These are phyloP conservation scores for Boletus sp. DNA, from an alignment of 768 basidiomycete species.

Conservation along the genomic window DNA sequence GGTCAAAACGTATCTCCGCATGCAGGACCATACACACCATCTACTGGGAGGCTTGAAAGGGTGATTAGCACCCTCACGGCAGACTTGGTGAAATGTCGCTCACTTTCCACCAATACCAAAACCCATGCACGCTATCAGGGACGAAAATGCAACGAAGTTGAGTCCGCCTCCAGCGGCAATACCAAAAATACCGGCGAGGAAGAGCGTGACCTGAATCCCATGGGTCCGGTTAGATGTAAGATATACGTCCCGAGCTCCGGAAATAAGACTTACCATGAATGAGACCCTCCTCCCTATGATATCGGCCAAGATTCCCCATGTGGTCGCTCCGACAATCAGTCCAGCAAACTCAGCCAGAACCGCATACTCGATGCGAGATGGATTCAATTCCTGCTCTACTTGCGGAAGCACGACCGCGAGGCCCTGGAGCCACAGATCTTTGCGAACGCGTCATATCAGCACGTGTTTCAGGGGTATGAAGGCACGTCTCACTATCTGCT, in stretches of 20 bases:
- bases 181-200: constrained; percentile 46
- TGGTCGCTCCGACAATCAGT: constrained; percentile 45
- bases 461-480: constrained; percentile 21
- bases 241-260: background rate
- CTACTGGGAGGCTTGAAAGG: constrained; percentile 39
- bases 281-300: constrained; percentile 45
- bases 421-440: constrained; percentile 43
- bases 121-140: constrained; percentile 44
- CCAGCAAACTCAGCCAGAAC: constrained; percentile 47
- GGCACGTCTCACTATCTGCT: constrained; percentile 40
- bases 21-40: constrained; percentile 36
- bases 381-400: constrained; percentile 42
- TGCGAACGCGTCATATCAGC: background rate
- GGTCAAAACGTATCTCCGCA: background rate
- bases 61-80: constrained; percentile 19
- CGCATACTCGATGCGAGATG: constrained; percentile 42
- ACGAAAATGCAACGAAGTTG: constrained; percentile 45
- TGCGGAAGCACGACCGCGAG: constrained; percentile 45
- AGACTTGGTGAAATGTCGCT: constrained; percentile 18
- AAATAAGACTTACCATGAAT: constrained; percentile 33
- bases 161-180: constrained; percentile 45
- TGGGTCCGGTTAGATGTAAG: background rate
- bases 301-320: constrained; percentile 50
- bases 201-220: constrained; percentile 29
- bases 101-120: constrained; percentile 53